Conservation (phyloP, 2,329 filamentous ascomycete genomes). For the Phyllosticta ampelicida region DNA sequence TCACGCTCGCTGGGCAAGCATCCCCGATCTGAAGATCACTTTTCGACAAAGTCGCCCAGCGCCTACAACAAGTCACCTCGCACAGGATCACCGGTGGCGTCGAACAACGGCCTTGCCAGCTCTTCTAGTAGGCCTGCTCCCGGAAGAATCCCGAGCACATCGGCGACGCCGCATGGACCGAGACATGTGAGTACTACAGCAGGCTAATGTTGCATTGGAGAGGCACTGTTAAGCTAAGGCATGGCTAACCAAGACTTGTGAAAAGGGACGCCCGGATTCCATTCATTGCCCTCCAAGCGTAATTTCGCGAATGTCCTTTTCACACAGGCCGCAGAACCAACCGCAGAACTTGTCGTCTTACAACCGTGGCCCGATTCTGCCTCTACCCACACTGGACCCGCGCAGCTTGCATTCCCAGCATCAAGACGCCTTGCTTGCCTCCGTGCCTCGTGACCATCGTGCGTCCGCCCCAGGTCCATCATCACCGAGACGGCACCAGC, state of each 20-base stretch:
- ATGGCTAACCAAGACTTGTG: neutral
- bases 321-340: neutral
- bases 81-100: neutral
- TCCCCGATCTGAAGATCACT: neutral
- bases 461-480: neutral
- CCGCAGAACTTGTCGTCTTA: neutral
- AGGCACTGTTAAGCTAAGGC: neutral
- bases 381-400: neutral
- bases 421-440: neutral
- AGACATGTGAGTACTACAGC: neutral
- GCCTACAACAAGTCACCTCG: neutral
- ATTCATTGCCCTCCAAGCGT: neutral
- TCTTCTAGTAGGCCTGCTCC: neutral
- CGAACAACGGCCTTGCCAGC: neutral
- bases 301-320: neutral
- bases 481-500: neutral
- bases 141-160: neutral
- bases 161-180: neutral
- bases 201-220: neutral
- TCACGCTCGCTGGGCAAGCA: neutral
- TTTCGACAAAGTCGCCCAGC: neutral
- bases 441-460: neutral
- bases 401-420: neutral
- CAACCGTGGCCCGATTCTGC: neutral
- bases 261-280: neutral